These are phyloP conservation scores for Mortierella sp. DNA, from an alignment of 371 early-diverging fungal genomes.

Conservation along the genomic window DNA sequence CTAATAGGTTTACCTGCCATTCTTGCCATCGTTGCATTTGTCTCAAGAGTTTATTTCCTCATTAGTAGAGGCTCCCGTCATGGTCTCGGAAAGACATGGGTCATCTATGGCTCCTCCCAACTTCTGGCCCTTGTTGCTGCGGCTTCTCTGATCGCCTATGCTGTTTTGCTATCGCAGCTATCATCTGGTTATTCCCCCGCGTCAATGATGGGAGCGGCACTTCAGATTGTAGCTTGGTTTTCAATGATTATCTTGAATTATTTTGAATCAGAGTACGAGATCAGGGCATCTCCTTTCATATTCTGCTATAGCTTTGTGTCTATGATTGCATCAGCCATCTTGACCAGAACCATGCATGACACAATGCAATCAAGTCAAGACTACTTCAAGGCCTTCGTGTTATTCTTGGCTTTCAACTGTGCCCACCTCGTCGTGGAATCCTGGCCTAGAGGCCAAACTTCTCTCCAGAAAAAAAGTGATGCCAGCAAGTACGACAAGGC, in stretches of 20 bases:
- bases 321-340: slow-evolving; percentile 19
- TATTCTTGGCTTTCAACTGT: slow-evolving; percentile 26
- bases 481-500: slow-evolving; percentile 32
- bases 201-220: slow-evolving; percentile 19
- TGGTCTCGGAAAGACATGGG: slow-evolving; percentile 21
- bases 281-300: slow-evolving; percentile 28
- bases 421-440: slow-evolving; percentile 21
- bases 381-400: slow-evolving; percentile 14
- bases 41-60: slow-evolving; percentile 6
- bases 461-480: slow-evolving; percentile 11
- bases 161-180: slow-evolving; percentile 13
- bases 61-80: slow-evolving; percentile 13
- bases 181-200: slow-evolving; percentile 25
- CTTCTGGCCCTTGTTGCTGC: slow-evolving; percentile 14
- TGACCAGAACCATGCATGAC: slow-evolving; percentile 21
- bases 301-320: slow-evolving; percentile 22
- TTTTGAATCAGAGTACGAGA: slow-evolving; percentile 21
- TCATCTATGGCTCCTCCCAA: slow-evolving; percentile 28
- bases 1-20: slow-evolving; percentile 23
- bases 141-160: slow-evolving; percentile 8
- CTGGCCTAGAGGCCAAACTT: slow-evolving; percentile 23
- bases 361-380: background rate
- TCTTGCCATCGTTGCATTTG: slow-evolving; percentile 13
- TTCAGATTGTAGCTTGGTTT: slow-evolving; percentile 24
- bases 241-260: slow-evolving; percentile 8